Evolutionary conservation across 495 filamentous ascomycete genomes (phyloP).

Genomic region (Glonium stellatum): DNA sequence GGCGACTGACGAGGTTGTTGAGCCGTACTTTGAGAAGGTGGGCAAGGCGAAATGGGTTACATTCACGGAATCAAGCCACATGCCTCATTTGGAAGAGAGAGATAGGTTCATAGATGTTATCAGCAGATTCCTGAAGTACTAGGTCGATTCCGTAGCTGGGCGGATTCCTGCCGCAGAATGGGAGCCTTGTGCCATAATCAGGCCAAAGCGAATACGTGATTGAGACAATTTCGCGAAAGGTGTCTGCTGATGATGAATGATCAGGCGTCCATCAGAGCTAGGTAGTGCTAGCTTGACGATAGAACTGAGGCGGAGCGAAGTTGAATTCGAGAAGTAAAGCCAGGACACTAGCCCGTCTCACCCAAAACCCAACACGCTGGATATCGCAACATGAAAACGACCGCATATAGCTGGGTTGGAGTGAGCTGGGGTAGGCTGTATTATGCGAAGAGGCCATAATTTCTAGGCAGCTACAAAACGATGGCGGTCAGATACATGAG

Average conservation of each 20-base stretch:
- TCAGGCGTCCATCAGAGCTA: too few species aligned
- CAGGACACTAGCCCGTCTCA: too few species aligned
- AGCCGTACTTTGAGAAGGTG: conserved; percentile 42
- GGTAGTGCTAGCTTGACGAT: too few species aligned
- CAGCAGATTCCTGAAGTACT: conserved; percentile 24
- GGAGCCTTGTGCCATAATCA: too few species aligned
- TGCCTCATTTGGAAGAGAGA: conserved; percentile 41
- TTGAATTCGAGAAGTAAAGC: too few species aligned
- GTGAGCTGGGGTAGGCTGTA: not conserved
- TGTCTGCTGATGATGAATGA: too few species aligned
- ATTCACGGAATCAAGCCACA: conserved; percentile 41
- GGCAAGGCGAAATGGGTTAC: conserved; percentile 44
- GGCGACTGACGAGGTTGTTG: conserved; percentile 40
- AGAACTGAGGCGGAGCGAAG: too few species aligned
- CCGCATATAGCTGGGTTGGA: not conserved
- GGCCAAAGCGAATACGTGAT: too few species aligned
- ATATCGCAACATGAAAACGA: not conserved
- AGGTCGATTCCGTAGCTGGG: too few species aligned
- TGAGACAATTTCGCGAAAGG: too few species aligned
- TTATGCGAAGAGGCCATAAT: not conserved
- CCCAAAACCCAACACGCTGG: not conserved
- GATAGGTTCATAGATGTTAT: conserved; percentile 31
- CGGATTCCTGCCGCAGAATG: too few species aligned
- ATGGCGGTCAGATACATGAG: not conserved
- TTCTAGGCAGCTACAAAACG: not conserved